phyloP scores from a whole-genome alignment of 805 yeast genomes.

The Candida corydali region DNA sequence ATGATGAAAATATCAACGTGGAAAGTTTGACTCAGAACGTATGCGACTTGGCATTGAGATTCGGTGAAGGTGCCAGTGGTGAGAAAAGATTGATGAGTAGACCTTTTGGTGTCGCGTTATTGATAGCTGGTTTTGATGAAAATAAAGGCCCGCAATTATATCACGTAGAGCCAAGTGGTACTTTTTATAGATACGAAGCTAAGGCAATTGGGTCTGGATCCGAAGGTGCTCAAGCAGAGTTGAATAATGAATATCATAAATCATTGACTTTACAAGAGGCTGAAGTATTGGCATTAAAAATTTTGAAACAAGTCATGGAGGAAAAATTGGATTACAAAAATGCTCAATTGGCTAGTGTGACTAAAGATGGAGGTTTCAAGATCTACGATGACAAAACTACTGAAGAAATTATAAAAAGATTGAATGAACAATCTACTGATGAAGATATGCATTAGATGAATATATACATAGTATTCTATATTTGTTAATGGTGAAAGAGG shows the following conservation, averaged over 20 bases:
- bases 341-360: slow-evolving; percentile 92
- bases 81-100: slow-evolving; percentile 95
- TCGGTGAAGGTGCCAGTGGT: slow-evolving; percentile 96
- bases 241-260: slow-evolving; percentile 93
- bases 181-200: slow-evolving; percentile 95
- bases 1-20: slow-evolving; percentile 87
- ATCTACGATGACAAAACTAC: slow-evolving; percentile 82
- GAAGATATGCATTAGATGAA: slow-evolving; percentile 19
- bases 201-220: slow-evolving; percentile 99
- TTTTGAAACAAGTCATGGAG: slow-evolving; percentile 97
- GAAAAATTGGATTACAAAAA: slow-evolving; percentile 93
- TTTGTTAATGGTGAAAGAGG: too few relatives aligned
- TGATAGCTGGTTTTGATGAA: slow-evolving; percentile 90
- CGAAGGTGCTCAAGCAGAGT: slow-evolving; percentile 98
- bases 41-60: slow-evolving; percentile 92
- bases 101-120: slow-evolving; percentile 97
- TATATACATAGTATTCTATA: too few relatives aligned
- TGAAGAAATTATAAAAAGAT: slow-evolving; percentile 69
- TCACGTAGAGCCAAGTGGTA: slow-evolving; percentile 99
- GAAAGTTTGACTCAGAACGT: slow-evolving; percentile 95
- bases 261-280: slow-evolving; percentile 91
- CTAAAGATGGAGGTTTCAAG: slow-evolving; percentile 79
- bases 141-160: slow-evolving; percentile 94
- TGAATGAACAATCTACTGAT: slow-evolving; percentile 67
- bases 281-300: slow-evolving; percentile 81